Base-by-base conservation (phyloP, 2,329 filamentous ascomycete species). In the Microdochium nivale region DNA sequence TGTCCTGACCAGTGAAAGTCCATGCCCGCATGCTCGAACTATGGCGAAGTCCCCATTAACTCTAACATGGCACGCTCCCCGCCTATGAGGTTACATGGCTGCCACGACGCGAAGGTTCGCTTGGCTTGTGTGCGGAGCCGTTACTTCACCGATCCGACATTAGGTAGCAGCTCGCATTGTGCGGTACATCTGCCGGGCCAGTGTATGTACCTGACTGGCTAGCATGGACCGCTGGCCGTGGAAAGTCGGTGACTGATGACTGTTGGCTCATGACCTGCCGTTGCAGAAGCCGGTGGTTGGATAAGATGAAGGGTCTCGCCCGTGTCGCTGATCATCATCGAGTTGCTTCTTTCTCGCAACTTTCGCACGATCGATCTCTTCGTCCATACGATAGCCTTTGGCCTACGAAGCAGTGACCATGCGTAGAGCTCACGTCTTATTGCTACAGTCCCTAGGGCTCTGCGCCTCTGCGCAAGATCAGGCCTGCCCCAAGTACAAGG, bases 401-500 rank as follows among this genome's bases (percentile, higher is more conserved):
- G n/a, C n/a, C 16, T 8, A 21, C 21, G 19, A 16, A 40, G 9
- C 40, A 19, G 40, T 3, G 16, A 24, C 19, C 16, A 44, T 44
- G 40, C 40, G 9, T 19, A 23, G 4, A 23, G 23, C 40, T 16
- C 9, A 16, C 3, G 14, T 44, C 19, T 19, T 44, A 23, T 5
- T 44, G 40, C n/a, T 44, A 11, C 40, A 44, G 40, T 44, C 40
- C 13, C 21, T 44, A 13, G 40, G 40, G 19, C 40, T 44, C 13
- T 23, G 40, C 30, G 53, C 53, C 21, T 25, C 43, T 8, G 56
- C 49, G 3, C 30, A 51, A 25, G 51, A 53, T 47, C 52, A 56
- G 50, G 43, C 25, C 49, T 69, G 66, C 53, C 60, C 61, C 7
- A 59, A 59, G 51, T 67, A 66, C 50, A 56, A 62, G 24, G 57